Percentiles rank a stretch among this genome's conserved stretches.
Evolutionary conservation across 176 grass and related monocot genomes (phyloP).

Genomic region (Chloris gayana): DNA sequence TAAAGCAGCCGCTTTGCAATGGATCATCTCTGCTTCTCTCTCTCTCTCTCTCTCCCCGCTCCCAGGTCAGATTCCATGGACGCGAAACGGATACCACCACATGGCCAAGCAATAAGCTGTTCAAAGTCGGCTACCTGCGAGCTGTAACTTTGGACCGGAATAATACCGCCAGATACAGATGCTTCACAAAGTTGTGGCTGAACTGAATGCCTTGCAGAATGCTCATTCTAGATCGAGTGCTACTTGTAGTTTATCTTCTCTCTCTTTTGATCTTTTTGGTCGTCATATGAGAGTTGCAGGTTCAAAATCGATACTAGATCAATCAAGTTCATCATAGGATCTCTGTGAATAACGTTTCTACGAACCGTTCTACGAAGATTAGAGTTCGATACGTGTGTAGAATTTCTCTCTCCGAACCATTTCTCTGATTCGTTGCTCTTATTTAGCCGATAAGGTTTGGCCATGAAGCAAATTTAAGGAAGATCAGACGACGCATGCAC

Average conservation of each 20-base stretch:
- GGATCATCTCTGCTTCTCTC: no score
- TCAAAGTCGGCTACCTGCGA: conserved; percentile 21
- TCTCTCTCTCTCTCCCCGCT: neutral
- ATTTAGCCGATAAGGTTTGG: conserved; percentile 38
- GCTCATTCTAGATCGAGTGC: neutral
- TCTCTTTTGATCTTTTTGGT: neutral
- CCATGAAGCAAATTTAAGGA: conserved; percentile 17
- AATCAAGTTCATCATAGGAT: no score
- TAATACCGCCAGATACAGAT: neutral
- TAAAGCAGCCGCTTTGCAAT: conserved; percentile 34
- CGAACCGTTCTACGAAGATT: neutral
- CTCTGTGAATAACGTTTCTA: no score
- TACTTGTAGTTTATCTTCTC: neutral
- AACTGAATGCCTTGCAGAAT: neutral
- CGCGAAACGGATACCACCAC: neutral
- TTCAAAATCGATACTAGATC: no score
- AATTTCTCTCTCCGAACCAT: no score
- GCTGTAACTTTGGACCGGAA: conserved; percentile 38
- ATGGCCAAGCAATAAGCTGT: neutral
- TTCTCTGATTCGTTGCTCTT: neutral
- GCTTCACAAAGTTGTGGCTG: conserved; percentile 20
- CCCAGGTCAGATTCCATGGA: conserved; percentile 45
- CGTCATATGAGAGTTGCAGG: neutral
- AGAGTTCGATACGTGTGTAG: no score
- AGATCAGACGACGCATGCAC: neutral